These are phyloP conservation scores for Populus euphratica DNA, from an alignment of 345 rosid species.

Conservation along the genomic window DNA sequence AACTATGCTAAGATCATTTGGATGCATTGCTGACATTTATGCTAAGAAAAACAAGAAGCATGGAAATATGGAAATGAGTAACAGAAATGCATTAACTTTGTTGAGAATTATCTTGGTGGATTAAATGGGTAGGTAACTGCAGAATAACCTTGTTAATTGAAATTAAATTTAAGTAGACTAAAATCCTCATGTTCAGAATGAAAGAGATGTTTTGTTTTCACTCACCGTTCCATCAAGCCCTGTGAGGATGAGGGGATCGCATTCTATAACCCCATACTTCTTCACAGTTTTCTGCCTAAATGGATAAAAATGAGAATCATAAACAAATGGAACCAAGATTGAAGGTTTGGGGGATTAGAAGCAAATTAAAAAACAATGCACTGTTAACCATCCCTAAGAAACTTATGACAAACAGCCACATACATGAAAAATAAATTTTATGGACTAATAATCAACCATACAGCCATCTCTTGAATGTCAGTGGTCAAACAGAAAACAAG, in stretches of 20 bases:
- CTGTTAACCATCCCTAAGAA: not conserved
- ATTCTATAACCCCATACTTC: slow-evolving; percentile 83
- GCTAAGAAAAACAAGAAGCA: not conserved
- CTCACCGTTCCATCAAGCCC: slow-evolving; percentile 87
- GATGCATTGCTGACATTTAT: not conserved
- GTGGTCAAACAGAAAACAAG: not conserved
- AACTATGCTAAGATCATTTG: not conserved
- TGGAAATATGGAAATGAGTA: not conserved
- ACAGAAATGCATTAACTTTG: not conserved
- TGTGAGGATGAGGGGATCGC: slow-evolving; percentile 66
- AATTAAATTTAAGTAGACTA: not conserved
- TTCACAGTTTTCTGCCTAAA: slow-evolving; percentile 60
- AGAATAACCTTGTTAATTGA: slow-evolving; percentile 2
- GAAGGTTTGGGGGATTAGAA: not conserved
- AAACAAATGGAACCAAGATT: not conserved
- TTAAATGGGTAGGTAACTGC: not conserved
- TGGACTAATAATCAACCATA: not conserved
- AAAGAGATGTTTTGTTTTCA: slow-evolving; percentile 16
- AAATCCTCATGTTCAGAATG: slow-evolving; percentile 2
- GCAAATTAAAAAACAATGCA: slow-evolving; percentile 3
- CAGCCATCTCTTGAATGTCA: slow-evolving; percentile 2
- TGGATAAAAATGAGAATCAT: slow-evolving; percentile 14
- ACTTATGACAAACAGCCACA: not conserved
- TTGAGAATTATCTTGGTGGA: not conserved
- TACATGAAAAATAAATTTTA: not conserved